These are phyloP conservation scores for Didymosphaeria variabile DNA, from an alignment of 2,329 filamentous ascomycete species.

Conservation along the genomic window DNA sequence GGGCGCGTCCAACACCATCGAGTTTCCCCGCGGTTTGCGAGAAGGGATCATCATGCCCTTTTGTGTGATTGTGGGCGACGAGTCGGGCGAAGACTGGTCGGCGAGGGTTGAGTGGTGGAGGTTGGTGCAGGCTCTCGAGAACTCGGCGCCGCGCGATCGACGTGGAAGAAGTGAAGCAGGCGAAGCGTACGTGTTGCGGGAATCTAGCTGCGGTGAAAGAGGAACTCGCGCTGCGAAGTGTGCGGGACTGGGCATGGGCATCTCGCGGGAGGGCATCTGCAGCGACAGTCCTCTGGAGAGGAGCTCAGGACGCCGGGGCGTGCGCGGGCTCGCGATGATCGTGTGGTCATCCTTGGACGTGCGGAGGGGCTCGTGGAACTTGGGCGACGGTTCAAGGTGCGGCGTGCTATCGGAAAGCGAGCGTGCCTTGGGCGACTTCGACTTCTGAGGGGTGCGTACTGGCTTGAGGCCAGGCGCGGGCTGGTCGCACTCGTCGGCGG, in stretches of 20 bases:
- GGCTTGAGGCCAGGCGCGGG: conserved; percentile 27
- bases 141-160: conserved; percentile 89
- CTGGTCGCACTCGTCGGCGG: conserved; percentile 32
- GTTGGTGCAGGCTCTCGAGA: conserved; percentile 90
- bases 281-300: conserved; percentile 72
- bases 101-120: conserved; percentile 95
- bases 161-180: conserved; percentile 88
- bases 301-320: conserved; percentile 74
- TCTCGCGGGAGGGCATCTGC: conserved; percentile 70
- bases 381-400: conserved; percentile 56
- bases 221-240: conserved; percentile 68
- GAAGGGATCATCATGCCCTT: conserved; percentile 69
- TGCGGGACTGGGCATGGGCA: conserved; percentile 56
- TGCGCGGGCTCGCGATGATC: conserved; percentile 57
- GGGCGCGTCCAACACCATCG: conserved; percentile 68
- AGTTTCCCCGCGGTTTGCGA: conserved; percentile 56
- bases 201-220: conserved; percentile 85
- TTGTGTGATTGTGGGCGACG: conserved; percentile 83
- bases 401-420: conserved; percentile 57
- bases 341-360: conserved; percentile 57
- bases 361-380: conserved; percentile 51
- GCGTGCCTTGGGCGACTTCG: conserved; percentile 51
- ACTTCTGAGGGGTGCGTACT: conserved; percentile 46
- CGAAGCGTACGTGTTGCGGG: conserved; percentile 84
- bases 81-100: conserved; percentile 86